Evolutionary conservation across 306 rosid genomes (phyloP), one percentile per base, ranked within the genome.

Genomic region (Vigna radiata): DNA sequence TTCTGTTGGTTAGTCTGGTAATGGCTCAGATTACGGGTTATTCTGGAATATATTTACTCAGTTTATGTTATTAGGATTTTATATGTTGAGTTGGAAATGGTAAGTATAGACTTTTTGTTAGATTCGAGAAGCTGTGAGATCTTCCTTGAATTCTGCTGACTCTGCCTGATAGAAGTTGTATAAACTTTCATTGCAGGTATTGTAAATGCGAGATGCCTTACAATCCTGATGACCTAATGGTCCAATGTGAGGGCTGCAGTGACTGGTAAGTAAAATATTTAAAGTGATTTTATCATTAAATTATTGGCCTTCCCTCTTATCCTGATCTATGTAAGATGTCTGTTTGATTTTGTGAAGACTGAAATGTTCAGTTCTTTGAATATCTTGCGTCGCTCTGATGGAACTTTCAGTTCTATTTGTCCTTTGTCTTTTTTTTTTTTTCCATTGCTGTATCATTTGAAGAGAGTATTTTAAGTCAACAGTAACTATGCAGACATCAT

Each of bases 131-230:
- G 49, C 64, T 73, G 18, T 39, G 36, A n/a, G 64, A 33, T 69
- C 62, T 78, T 59, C 49, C 23, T 67, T 65, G 43, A 52, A 63
- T 76, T 76, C 53, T 52, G 60, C 53, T 52, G 60, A 65, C 64
- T 75, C 37, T 64, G 33, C 79, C 53, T 73, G 41, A 49, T 85
- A 72, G 79, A 72, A 23, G 7, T 75, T 76, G 60, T 18, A 75
- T 68, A 7, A 70, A 81, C 4, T 71, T 78, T 43, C 63, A 44
- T 86, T 79, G 88, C 92, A 96, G 99, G 86, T 96, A 92, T 85
- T 96, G 99, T 88, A 96, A 96, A 84, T 96, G 99, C 77, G 99
- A 96, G 90, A 96, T 96, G 99, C 99, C 99, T 50, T 96, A 96
- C 81, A 96, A 96, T 53, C 99, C 99, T 8, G 99, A 96, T 66